Conservation (phyloP, 306 rosid species). For the Inga oerstediana region DNA sequence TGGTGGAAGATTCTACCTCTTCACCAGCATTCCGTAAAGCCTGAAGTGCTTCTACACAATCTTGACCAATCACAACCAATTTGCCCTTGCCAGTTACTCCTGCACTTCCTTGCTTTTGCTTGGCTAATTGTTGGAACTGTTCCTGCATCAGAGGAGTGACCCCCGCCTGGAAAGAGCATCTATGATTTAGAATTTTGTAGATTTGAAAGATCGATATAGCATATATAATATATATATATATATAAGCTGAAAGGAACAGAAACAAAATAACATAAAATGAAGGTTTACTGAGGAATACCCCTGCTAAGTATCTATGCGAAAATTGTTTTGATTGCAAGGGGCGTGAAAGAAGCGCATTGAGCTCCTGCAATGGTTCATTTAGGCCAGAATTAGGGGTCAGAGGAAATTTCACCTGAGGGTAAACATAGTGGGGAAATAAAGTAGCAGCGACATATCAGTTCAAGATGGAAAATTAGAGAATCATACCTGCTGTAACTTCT, state of each 20-base stretch:
- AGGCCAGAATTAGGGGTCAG: not conserved
- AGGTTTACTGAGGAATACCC: slow-evolving; percentile 55
- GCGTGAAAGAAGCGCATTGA: slow-evolving; percentile 64
- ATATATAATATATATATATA: not conserved
- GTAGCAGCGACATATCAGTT: not conserved
- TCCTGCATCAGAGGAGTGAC: slow-evolving; percentile 79
- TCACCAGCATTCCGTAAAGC: slow-evolving; percentile 76
- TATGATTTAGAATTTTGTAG: slow-evolving; percentile 13
- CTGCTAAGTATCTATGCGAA: slow-evolving; percentile 86
- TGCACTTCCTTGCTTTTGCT: slow-evolving; percentile 54
- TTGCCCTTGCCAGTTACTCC: slow-evolving; percentile 62
- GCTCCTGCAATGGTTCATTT: slow-evolving; percentile 62
- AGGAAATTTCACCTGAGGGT: not conserved
- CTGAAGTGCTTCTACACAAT: slow-evolving; percentile 87
- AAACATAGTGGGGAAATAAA: not conserved
- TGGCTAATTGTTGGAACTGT: slow-evolving; percentile 76
- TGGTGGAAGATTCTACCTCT: slow-evolving; percentile 59
- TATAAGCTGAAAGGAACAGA: slow-evolving; percentile 19
- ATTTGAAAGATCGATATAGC: not conserved
- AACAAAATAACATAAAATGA: not conserved
- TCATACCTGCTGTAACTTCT: slow-evolving; percentile 73
- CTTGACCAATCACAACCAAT: slow-evolving; percentile 85
- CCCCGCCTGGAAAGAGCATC: slow-evolving; percentile 67
- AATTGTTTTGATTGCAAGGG: slow-evolving; percentile 86
- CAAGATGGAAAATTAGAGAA: not conserved